These are phyloP conservation scores for Flaveria floridana DNA, from an alignment of 140 eudicot species.

Conservation along the genomic window DNA sequence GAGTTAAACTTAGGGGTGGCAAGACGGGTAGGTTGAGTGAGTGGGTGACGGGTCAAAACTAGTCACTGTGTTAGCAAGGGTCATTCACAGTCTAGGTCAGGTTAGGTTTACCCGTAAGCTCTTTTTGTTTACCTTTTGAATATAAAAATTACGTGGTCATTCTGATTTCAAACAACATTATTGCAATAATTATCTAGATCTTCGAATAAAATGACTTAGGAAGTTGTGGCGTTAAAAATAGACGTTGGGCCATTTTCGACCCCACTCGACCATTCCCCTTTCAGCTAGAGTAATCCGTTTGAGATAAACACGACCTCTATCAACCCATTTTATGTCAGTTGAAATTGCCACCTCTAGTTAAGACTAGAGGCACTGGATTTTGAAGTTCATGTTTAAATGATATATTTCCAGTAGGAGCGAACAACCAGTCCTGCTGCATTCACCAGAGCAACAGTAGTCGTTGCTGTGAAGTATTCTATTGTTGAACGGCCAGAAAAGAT, in stretches of 20 bases:
- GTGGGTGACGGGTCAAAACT: not conserved
- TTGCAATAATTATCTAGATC: not conserved
- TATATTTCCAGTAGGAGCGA: conserved; percentile 59
- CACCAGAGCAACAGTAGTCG: conserved; percentile 91
- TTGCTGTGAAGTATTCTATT: conserved; percentile 87
- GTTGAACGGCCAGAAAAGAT: conserved; percentile 97
- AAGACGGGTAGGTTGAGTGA: not conserved
- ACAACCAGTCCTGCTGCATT: conserved; percentile 80
- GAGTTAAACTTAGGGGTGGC: not conserved
- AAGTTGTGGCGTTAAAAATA: not conserved
- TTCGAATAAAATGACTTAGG: not conserved
- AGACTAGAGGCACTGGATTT: not conserved
- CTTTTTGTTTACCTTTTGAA: not conserved
- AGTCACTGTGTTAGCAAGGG: not conserved
- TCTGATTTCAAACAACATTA: not conserved
- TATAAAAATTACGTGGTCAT: not conserved
- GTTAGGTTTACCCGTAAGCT: not conserved
- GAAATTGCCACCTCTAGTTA: not conserved
- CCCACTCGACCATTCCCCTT: not conserved
- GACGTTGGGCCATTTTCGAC: not conserved
- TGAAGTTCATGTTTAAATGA: conserved; percentile 6
- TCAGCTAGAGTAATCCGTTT: not conserved
- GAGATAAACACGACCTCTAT: not conserved
- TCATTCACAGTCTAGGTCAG: not conserved
- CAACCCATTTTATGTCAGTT: not conserved